Conservation (phyloP, 768 basidiomycete genomes). For the Ramaria sp. region DNA sequence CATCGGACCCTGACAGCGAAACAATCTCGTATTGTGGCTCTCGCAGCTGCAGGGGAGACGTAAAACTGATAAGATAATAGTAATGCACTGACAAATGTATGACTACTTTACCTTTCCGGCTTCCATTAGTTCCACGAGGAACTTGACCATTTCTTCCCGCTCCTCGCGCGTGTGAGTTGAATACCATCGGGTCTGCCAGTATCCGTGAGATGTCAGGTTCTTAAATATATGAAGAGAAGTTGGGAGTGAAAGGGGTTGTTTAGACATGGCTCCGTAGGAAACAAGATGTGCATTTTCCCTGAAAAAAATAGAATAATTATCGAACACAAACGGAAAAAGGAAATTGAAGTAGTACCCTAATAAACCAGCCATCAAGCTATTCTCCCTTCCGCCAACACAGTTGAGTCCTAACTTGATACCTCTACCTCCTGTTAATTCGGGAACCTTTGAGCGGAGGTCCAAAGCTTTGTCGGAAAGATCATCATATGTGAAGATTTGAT, state of each 20-base stretch:
- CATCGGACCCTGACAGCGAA: conserved; percentile 35
- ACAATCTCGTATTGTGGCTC: conserved; percentile 64
- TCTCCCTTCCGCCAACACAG: conserved; percentile 56
- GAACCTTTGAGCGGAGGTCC: conserved; percentile 32
- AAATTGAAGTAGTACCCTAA: conserved; percentile 29
- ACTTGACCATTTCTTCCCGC: conserved; percentile 38
- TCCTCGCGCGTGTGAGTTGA: conserved; percentile 34
- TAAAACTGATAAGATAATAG: neutral
- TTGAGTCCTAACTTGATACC: conserved; percentile 39
- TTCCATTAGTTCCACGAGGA: conserved; percentile 41
- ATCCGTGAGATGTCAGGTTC: conserved; percentile 64
- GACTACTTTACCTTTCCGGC: conserved; percentile 36
- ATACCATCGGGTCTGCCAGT: conserved; percentile 74
- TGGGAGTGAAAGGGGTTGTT: conserved; percentile 64
- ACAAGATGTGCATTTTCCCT: conserved; percentile 56
- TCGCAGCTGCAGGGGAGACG: conserved; percentile 36
- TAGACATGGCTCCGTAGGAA: conserved; percentile 89
- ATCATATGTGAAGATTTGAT: conserved; percentile 68
- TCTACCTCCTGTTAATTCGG: conserved; percentile 53
- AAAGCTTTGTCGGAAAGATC: conserved; percentile 51
- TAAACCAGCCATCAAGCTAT: conserved; percentile 55
- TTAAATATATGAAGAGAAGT: conserved; percentile 80
- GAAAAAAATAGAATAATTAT: neutral
- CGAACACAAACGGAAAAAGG: conserved; percentile 11
- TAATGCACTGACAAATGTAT: neutral